Base-by-base conservation (phyloP, 2,329 filamentous ascomycete species). In the Aspergillus intermedius region DNA sequence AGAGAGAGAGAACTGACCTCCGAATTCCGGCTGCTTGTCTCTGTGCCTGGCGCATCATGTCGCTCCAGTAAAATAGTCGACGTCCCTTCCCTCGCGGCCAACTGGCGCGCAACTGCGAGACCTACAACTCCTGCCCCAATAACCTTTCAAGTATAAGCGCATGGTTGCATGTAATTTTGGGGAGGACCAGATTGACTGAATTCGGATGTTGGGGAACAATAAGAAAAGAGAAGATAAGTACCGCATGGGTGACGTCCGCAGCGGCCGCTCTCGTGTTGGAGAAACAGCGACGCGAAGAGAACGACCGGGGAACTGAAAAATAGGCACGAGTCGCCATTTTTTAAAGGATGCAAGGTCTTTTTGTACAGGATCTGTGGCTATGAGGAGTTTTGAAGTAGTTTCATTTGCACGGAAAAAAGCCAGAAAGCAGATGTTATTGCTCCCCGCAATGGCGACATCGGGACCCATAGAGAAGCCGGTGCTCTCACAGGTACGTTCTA, bases 1-100 rank as follows among this genome's bases (percentile, higher is more conserved):
- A 19, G 17, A 19, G 17, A 22, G 4, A 37, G 32, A 15, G 17
- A 41, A 19, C 28, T 49, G 61, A 82, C 81, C 78, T 97, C 91
- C 63, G 87, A 91, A 74, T 95, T 96, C 57, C 91, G 84, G 55
- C 86, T 88, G 54, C 86, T 91, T 0, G 90, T 95, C 73, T 96
- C 91, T 23, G 83, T 91, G 44, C 91, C 91, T 22, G 87, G 77
- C 45, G 79, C 76, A 19, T 76, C 69, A 74, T 95, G 87, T 22
- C 87, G 82, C 70, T 96, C 91, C 1, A 96, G 81, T 47, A 95
- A 75, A 10, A 95, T 77, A 0, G 88, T 91, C 2, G 80, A 81
- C 5, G 78, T 77, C 17, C 76, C 73, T 28, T 81, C 74, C 50
- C 77, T 74, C 49, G 71, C 68, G 47, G 89, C 82, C 21, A 95